Base-by-base conservation (phyloP, 495 filamentous ascomycete species). In the Apodospora peruviana region DNA sequence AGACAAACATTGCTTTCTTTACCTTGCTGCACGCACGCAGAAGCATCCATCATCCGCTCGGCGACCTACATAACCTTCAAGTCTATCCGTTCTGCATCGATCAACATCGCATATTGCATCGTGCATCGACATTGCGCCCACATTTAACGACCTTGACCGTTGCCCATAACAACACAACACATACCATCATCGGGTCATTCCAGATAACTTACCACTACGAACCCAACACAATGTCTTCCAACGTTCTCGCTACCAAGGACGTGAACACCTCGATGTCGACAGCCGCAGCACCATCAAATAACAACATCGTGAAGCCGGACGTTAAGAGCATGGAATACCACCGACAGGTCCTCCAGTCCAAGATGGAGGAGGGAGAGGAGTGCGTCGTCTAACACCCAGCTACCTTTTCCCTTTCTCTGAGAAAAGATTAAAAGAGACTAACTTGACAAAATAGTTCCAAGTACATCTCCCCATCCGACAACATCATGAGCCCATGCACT, bases 391-490 rank as follows among this genome's bases (percentile, higher is more conserved):
- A n/a, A 4, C 9, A 12, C 40, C 18, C 19, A 5, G 12, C 21
- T n/a, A n/a, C n/a, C n/a, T n/a, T n/a, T n/a, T n/a, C n/a, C n/a
- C n/a, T n/a, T n/a, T n/a, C n/a, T n/a, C n/a, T n/a, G n/a, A n/a
- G n/a, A n/a, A n/a, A n/a, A n/a, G n/a, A n/a, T n/a, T 21, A 8
- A 7, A 32, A 14, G 7, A 7, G 27, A 14, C 27, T 32, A 14
- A 32, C 27, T 32, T 32, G 27, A 9, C 7, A 9, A n/a, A 29
- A 49, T 44, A 69, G 66, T 21, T 72, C 81, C 46, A 78, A 81
- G 58, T 96, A 94, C 70, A 73, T 95, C 61, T 93, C 87, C n/a
- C 91, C 91, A 0, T 93, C 88, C 10, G 91, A 96, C 61, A 85
- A 81, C 63, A 88, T 96, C 69, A 85, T 94, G 85, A 90, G 85